Percentiles rank a stretch among this genome's conserved stretches.
phyloP scores from a whole-genome alignment of 495 filamentous ascomycete genomes.

The Pseudevernia furfuracea region DNA sequence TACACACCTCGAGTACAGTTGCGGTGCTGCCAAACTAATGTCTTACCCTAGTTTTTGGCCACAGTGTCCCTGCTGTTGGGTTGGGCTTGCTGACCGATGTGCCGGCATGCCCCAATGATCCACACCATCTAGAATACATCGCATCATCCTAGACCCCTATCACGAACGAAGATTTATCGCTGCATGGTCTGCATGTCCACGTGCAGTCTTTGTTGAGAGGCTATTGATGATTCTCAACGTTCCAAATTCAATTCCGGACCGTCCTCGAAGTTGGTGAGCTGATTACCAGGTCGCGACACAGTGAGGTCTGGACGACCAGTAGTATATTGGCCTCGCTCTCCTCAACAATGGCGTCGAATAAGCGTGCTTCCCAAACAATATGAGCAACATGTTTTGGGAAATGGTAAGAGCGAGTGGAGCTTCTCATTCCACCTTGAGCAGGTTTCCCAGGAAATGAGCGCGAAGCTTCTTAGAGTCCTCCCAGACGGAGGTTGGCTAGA shows the following conservation, averaged over 20 bases:
- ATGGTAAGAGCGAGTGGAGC: neutral
- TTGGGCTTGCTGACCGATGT: neutral
- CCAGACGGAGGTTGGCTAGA: neutral
- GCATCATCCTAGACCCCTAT: neutral
- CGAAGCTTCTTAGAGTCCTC: neutral
- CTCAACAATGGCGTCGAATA: neutral
- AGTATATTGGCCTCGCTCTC: neutral
- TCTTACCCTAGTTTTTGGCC: neutral
- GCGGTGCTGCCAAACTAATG: neutral
- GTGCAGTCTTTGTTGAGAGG: neutral
- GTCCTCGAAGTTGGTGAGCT: neutral
- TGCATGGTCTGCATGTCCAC: neutral
- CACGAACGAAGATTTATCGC: too few species aligned
- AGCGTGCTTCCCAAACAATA: neutral
- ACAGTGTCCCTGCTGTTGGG: neutral
- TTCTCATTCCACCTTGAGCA: neutral
- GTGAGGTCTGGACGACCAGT: neutral
- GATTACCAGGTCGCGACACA: neutral
- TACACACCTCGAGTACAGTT: neutral
- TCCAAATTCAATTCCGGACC: neutral
- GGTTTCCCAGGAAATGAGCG: neutral
- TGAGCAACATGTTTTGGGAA: neutral
- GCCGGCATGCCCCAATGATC: neutral
- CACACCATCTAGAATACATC: too few species aligned
- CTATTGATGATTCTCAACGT: neutral